Evolutionary conservation across 1,284 basidiomycete species (phyloP), one percentile per base, ranked within the genome.

Genomic region (Trichosporon inkin): DNA sequence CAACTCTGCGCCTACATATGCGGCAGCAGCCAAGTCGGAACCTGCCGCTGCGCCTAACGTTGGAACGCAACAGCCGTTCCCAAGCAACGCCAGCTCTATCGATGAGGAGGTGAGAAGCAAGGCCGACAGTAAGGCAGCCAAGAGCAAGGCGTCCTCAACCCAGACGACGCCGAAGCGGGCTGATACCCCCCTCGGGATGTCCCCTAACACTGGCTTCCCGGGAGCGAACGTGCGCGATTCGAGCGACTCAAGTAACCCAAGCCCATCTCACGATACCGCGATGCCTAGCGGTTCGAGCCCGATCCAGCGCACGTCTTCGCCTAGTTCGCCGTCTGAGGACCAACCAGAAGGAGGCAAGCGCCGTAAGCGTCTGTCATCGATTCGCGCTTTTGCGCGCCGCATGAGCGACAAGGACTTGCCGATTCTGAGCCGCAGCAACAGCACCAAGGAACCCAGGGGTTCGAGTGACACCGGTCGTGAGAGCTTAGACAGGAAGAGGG

Each of bases 361-460:
- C 16, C 62, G 73, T 52, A 77, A 77, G 55, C 57, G 75, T 13
- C 61, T 77, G 40, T 69, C 64, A 56, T 70, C 67, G 1, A 67
- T 75, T 64, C 75, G 75, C 60, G 73, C 69, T 10, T 72, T 77
- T 53, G 73, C 74, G 5, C 63, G 75, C 38, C 59, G 75, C 20
- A 71, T 75, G 57, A 70, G 67, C 32, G 74, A 76, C 62, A 71
- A 73, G 55, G 66, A 67, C 8, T 11, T 54, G 70, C 51, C 51
- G 51, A 52, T 52, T 22, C 32, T 53, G 34, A 53, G 51, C 51
- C 51, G 51, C 34, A 37, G 51, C 51, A 37, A 34, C 51, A 53
- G 51, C 17, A 37, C 51, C 34, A 32, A 34, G 7, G 51, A 53
- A n/a, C 35, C 51, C 10, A n/a, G 51, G 6, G n/a, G 13, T 3